Percentiles rank a stretch among this genome's conserved stretches.
These are phyloP conservation scores for Rhizopus arrhizus DNA, from an alignment of 371 early-diverging fungal species.

Conservation along the genomic window DNA sequence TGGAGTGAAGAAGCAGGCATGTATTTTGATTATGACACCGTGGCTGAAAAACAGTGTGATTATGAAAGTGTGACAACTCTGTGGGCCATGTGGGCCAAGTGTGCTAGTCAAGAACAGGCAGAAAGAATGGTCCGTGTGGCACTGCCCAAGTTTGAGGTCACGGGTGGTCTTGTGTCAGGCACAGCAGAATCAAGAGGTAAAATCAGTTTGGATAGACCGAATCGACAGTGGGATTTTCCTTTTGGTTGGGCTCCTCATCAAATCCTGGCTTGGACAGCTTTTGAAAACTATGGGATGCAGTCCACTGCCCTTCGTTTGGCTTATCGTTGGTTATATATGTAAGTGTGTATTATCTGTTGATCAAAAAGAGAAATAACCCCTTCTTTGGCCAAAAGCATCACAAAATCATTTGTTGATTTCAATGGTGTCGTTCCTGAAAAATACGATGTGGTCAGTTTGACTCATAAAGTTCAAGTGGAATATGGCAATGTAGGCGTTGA, in stretches of 20 bases:
- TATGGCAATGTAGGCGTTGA: slow-evolving; percentile 94
- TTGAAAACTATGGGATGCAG: slow-evolving; percentile 75
- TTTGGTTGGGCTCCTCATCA: slow-evolving; percentile 97
- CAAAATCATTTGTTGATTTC: slow-evolving; percentile 93
- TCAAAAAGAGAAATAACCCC: not conserved
- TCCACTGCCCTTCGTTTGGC: slow-evolving; percentile 75
- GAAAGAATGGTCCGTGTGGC: slow-evolving; percentile 43
- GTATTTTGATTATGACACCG: slow-evolving; percentile 86
- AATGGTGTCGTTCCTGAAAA: slow-evolving; percentile 98
- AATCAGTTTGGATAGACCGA: slow-evolving; percentile 76
- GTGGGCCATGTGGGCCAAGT: slow-evolving; percentile 82
- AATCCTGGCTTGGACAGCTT: slow-evolving; percentile 89
- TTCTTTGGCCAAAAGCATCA: slow-evolving; percentile 53
- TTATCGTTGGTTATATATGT: slow-evolving; percentile 91
- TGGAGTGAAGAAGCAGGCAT: slow-evolving; percentile 78
- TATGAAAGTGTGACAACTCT: slow-evolving; percentile 80
- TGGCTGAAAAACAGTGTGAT: slow-evolving; percentile 41
- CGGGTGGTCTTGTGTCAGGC: slow-evolving; percentile 82
- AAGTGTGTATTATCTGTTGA: slow-evolving; percentile 20
- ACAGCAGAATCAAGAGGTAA: slow-evolving; percentile 78
- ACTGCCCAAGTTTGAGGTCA: slow-evolving; percentile 73
- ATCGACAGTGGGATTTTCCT: slow-evolving; percentile 93
- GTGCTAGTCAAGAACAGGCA: slow-evolving; percentile 68
- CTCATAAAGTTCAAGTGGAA: slow-evolving; percentile 91
- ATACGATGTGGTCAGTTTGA: slow-evolving; percentile 90